Evolutionary conservation across 192 early-diverging fungal genomes (phyloP).

Genomic region (Spinellus fusiger): DNA sequence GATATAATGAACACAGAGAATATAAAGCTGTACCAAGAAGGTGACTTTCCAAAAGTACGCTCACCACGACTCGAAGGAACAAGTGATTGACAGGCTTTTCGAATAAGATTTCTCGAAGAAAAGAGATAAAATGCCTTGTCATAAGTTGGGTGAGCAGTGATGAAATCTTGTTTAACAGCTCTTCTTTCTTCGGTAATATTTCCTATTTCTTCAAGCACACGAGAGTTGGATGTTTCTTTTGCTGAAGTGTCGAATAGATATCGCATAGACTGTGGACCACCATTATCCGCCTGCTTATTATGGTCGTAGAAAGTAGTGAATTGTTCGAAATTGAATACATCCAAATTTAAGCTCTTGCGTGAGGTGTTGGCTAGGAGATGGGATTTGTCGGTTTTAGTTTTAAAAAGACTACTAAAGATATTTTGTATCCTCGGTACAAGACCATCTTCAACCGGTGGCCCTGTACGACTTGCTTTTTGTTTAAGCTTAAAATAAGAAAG

Average conservation of each 20-base stretch:
- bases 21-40: slow-evolving; percentile 36
- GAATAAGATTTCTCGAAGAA: slow-evolving; percentile 37
- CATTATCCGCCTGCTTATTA: slow-evolving; percentile 1
- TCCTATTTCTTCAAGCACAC: slow-evolving; percentile 15
- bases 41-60: slow-evolving; percentile 37
- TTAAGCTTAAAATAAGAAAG: not conserved
- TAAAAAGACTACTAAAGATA: not conserved
- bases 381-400: not conserved
- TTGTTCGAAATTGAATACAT: slow-evolving; percentile 20
- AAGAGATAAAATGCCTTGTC: slow-evolving; percentile 50
- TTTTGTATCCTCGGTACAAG: not conserved
- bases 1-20: slow-evolving; percentile 40
- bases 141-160: slow-evolving; percentile 39
- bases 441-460: not conserved
- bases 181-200: slow-evolving; percentile 36
- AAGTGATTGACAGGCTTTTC: slow-evolving; percentile 42
- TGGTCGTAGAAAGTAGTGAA: slow-evolving; percentile 20
- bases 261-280: slow-evolving; percentile 11
- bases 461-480: not conserved
- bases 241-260: slow-evolving; percentile 17
- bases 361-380: not conserved
- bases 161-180: slow-evolving; percentile 35
- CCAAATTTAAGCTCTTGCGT: slow-evolving; percentile 13
- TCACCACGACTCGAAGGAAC: slow-evolving; percentile 43
- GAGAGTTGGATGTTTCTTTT: slow-evolving; percentile 10